Evolutionary conservation across 2,329 filamentous ascomycete genomes (phyloP), one percentile per base, ranked within the genome.

Genomic region (Myriangium duriaei): DNA sequence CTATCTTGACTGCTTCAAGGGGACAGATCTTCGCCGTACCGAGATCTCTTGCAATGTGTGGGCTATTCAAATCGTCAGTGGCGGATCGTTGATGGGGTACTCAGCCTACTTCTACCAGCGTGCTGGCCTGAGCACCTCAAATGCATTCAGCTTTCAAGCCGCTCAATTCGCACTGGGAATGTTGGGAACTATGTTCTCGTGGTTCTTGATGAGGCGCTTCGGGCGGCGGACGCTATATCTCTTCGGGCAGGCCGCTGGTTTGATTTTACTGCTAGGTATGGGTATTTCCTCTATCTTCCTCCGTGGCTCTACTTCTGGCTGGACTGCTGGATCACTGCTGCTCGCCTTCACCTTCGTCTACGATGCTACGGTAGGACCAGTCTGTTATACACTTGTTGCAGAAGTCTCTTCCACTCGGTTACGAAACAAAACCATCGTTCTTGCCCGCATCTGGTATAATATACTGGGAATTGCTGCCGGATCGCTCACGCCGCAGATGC

Each of bases 1-100:
- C 0, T 74, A 72, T 47, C 44, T 45, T 11, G 67, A 74, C 49
- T 69, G 67, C 49, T 74, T 76, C 58, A 62, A 56, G 24, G 67
- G 67, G 4, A 47, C 63, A 18, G 65, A 76, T 46, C 55, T 67
- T 42, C 58, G 62, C 1, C 57, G 62, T 2, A 65, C 61, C 3
- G 61, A 64, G 41, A 61, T 65, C 15, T 54, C 54, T 11, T 59
- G 51, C 44, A 47, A 55, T 21, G 49, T 49, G 13, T 64, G 56
- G 55, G 43, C 52, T 3, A 50, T 52, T 3, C 60, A 63, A 45
- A 50, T 44, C 11, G 43, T 60, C 0, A 55, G 51, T 31, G 49
- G 48, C 1, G 53, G 55, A 1, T 45, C 47, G 7, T 45, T 63
- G 14, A 54, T 55, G 43, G 54, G 58, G 36, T 54, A 54, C 17